Percentiles rank a stretch among this genome's conserved stretches.
These are phyloP conservation scores for Orbilia ellipsospora DNA, from an alignment of 2,329 filamentous ascomycete genomes.

Conservation along the genomic window DNA sequence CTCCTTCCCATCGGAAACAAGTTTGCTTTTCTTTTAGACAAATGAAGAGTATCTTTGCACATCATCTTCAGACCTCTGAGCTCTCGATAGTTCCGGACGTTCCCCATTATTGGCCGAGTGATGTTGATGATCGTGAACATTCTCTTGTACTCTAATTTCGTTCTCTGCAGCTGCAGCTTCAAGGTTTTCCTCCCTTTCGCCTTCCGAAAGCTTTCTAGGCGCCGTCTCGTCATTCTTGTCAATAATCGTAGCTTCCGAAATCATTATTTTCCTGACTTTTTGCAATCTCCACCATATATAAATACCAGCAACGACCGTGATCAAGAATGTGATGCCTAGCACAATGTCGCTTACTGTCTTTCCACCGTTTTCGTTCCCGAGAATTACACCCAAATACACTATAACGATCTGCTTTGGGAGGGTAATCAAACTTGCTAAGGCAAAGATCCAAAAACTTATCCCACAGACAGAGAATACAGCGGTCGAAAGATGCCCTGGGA, in stretches of 20 bases:
- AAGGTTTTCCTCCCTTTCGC: background rate
- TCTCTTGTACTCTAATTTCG: conserved; percentile 19
- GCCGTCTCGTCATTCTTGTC: background rate
- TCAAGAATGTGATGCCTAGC: conserved; percentile 60
- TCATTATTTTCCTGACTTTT: conserved; percentile 60
- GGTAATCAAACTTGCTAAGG: conserved; percentile 63
- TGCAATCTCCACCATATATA: conserved; percentile 63
- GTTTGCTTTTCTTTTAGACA: background rate
- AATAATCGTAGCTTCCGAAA: conserved; percentile 41
- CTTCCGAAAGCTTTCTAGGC: background rate
- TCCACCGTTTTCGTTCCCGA: conserved; percentile 59
- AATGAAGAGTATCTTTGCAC: conserved; percentile 8
- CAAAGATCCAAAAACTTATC: conserved; percentile 64
- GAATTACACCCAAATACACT: conserved; percentile 63
- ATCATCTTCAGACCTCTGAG: background rate
- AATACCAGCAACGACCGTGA: conserved; percentile 62
- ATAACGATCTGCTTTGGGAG: conserved; percentile 64
- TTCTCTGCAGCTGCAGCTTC: conserved; percentile 7
- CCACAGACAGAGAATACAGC: conserved; percentile 65
- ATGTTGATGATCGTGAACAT: background rate
- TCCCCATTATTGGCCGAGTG: background rate
- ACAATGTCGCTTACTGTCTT: conserved; percentile 58
- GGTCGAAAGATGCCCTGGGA: conserved; percentile 64
- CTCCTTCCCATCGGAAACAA: too few relatives aligned
- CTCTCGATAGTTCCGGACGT: background rate